Base-by-base conservation (phyloP, 345 rosid species). In the Toxicodendron radicans region DNA sequence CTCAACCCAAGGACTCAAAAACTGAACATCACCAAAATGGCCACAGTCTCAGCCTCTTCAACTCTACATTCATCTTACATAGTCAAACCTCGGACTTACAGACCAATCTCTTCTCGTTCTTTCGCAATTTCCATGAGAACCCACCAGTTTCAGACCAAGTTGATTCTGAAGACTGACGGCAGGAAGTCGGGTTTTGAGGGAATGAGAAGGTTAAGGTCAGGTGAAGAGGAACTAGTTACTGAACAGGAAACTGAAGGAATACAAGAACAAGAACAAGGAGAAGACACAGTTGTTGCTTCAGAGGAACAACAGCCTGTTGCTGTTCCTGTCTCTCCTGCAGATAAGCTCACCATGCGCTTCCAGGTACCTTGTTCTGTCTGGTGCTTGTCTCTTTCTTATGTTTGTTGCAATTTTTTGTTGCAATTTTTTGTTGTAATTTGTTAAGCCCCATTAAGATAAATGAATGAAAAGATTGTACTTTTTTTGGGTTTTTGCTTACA, bases 291-390 rank as follows among this genome's bases (percentile, higher is more conserved):
- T 4, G 64, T 75, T 11, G 35, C 61, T 6, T 8, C 76, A n/a
- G 84, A 82, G 51, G 68, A 73, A 49, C 91, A 85, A 63, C 86
- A 85, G 75, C 74, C 91, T 10, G 94, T 92, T 73, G 85, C 91
- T 54, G 91, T 91, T 24, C 91, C 97, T 67, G 94, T 95, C 75
- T 92, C 99, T 72, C 86, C 99, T 79, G 88, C 97, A 20, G 99
- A 92, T 83, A 86, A 82, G 75, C 95, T 95, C 78, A 90, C 87
- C 78, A 92, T 95, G 97, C 82, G 68, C 73, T 91, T 95, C 78
- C 94, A 90, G 92, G 99, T 90, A 33, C 32, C 6, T 13, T 21
- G 43, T 58, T n/a, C 54, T 32, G 58, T 67, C 5, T 21, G 6
- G 43, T 38, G 10, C 43, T 38, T 35, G 38, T 35, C 38, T 12